phyloP scores from a whole-genome alignment of 805 yeast species.

The Blastobotrys muscicola region DNA sequence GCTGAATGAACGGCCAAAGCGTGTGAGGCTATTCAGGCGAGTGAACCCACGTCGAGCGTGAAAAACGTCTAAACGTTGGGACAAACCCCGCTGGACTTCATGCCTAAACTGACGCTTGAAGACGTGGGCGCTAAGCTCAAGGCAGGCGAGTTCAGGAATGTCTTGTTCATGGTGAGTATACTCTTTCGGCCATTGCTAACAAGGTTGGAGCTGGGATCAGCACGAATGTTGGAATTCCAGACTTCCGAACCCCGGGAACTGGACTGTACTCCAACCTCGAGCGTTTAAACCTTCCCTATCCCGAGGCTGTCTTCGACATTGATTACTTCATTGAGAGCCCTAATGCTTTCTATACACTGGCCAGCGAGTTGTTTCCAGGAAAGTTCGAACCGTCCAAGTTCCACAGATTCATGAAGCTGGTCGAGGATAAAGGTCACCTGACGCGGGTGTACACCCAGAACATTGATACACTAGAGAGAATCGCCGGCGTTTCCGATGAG shows the following conservation, averaged over 20 bases:
- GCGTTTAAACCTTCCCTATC: slow-evolving; percentile 69
- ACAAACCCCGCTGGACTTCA: too few relatives aligned
- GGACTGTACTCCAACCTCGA: slow-evolving; percentile 64
- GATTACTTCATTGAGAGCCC: slow-evolving; percentile 71
- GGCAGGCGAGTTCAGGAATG: slow-evolving; percentile 16
- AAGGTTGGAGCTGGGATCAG: slow-evolving; percentile 88
- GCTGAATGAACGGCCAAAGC: too few relatives aligned
- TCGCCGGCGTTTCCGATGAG: slow-evolving; percentile 63
- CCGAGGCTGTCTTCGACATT: slow-evolving; percentile 93
- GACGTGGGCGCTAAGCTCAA: slow-evolving; percentile 15
- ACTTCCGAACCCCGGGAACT: slow-evolving; percentile 84
- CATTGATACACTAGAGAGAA: slow-evolving; percentile 82
- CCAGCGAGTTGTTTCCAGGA: slow-evolving; percentile 82
- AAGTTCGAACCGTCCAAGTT: slow-evolving; percentile 74
- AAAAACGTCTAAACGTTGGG: too few relatives aligned
- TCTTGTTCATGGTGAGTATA: slow-evolving; percentile 25
- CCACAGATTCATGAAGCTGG: slow-evolving; percentile 59
- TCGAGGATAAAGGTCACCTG: slow-evolving; percentile 54
- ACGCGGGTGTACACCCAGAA: slow-evolving; percentile 82
- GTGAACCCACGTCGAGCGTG: too few relatives aligned
- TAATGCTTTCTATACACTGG: slow-evolving; percentile 73
- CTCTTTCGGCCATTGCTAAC: not conserved
- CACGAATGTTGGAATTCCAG: slow-evolving; percentile 92
- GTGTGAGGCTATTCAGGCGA: too few relatives aligned
- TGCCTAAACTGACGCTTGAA: slow-evolving; percentile 4